Evolutionary conservation across 202 grass and related monocot species (phyloP).

Genomic region (Setaria italica): DNA sequence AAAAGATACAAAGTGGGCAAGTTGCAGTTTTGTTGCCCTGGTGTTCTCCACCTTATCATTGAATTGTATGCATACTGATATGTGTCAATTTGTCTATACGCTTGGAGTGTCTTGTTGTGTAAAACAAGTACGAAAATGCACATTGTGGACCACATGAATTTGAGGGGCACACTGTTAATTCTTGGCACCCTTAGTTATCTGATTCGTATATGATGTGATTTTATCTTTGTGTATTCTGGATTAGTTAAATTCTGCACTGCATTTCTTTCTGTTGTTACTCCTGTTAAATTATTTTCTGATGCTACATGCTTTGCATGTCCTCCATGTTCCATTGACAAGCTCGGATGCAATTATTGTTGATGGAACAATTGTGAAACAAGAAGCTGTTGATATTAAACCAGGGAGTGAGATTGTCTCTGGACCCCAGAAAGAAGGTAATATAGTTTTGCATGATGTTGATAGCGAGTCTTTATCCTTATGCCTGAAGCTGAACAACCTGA

Average conservation of each 20-base stretch:
- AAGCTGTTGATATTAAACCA: conserved; percentile 67
- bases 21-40: background rate
- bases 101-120: background rate
- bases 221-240: background rate
- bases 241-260: background rate
- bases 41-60: background rate
- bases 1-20: background rate
- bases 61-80: background rate
- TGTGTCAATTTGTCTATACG: background rate
- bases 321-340: conserved; percentile 53
- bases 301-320: conserved; percentile 29
- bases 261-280: conserved; percentile 3
- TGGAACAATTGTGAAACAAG: conserved; percentile 73
- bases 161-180: background rate
- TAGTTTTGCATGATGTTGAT: conserved; percentile 28
- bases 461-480: background rate
- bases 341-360: conserved; percentile 88
- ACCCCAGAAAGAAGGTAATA: conserved; percentile 78
- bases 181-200: background rate
- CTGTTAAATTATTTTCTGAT: conserved; percentile 25
- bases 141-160: background rate
- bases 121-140: background rate
- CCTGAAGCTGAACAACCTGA: conserved; percentile 14
- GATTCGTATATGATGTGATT: background rate
- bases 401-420: conserved; percentile 84